These are phyloP conservation scores for Leccinum broughii DNA, from an alignment of 768 basidiomycete species.

Conservation along the genomic window DNA sequence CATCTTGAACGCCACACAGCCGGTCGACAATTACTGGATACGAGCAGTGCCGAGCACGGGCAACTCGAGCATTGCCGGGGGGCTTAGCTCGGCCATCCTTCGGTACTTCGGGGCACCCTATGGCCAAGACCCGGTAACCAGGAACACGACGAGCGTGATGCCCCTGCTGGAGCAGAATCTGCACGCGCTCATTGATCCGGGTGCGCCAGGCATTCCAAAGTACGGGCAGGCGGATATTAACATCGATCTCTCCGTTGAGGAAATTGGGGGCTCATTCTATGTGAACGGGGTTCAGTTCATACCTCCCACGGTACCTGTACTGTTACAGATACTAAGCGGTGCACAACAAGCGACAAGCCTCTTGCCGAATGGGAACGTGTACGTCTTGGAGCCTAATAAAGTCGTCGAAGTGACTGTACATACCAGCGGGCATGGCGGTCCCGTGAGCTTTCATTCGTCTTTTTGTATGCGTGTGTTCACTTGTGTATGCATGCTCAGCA, in stretches of 20 bases:
- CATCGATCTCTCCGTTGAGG: not conserved
- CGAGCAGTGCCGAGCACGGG: slow-evolving; percentile 28
- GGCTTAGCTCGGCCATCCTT: not conserved
- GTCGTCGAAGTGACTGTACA: not conserved
- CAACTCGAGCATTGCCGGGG: not conserved
- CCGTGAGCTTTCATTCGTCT: not conserved
- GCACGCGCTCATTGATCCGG: not conserved
- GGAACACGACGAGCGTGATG: not conserved
- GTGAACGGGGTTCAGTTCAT: not conserved
- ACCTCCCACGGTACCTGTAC: not conserved
- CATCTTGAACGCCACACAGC: slow-evolving; percentile 30
- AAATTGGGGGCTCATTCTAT: not conserved
- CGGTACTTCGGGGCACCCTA: not conserved
- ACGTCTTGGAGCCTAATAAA: not conserved
- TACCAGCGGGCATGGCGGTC: not conserved
- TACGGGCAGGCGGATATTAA: not conserved
- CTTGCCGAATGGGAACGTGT: not conserved
- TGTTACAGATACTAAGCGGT: not conserved
- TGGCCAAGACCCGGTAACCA: not conserved
- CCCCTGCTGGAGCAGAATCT: not conserved
- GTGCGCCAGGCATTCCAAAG: not conserved
- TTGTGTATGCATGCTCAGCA: not conserved
- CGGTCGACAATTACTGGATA: slow-evolving; percentile 56
- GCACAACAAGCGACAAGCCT: not conserved
- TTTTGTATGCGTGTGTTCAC: not conserved